Conservation (phyloP, 352 stramenopile species). For the Elongisporangium prolatum region DNA sequence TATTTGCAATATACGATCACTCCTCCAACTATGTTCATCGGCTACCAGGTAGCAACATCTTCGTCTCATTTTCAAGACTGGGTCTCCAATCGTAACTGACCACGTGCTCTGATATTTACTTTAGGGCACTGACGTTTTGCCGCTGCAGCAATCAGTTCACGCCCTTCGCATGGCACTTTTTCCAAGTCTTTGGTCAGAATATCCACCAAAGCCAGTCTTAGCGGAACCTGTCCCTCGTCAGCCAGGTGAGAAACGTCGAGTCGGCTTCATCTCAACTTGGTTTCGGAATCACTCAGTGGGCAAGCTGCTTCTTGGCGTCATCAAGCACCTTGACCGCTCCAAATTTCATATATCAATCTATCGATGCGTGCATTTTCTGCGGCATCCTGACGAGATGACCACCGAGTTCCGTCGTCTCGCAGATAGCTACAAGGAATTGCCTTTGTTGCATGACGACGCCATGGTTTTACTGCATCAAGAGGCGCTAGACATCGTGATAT, state of each 20-base stretch:
- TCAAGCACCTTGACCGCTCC: constrained; percentile 42
- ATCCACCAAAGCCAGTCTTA: constrained; percentile 2
- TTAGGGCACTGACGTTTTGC: constrained; percentile 27
- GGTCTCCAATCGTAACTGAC: neutral
- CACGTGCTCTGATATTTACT: constrained; percentile 7
- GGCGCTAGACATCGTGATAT: constrained; percentile 75
- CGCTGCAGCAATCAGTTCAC: constrained; percentile 30
- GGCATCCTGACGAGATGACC: constrained; percentile 38
- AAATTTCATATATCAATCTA: constrained; percentile 53
- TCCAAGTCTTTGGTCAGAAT: constrained; percentile 24
- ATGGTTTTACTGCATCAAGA: constrained; percentile 32
- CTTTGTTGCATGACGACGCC: constrained; percentile 23
- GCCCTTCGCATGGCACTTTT: constrained; percentile 23
- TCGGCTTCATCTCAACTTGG: constrained; percentile 65
- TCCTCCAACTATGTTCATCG: constrained; percentile 58
- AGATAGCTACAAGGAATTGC: constrained; percentile 46
- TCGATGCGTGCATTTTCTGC: constrained; percentile 48
- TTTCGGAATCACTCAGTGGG: constrained; percentile 65
- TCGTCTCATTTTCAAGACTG: neutral
- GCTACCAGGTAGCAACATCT: constrained; percentile 37
- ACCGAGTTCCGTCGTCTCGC: constrained; percentile 28
- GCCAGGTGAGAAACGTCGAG: constrained; percentile 7
- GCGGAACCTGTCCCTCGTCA: neutral
- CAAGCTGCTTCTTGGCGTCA: constrained; percentile 50
- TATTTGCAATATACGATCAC: constrained; percentile 61